Base-by-base conservation (phyloP, 1,139 yeast genomes). In the Zygotorulaspora mrakii region DNA sequence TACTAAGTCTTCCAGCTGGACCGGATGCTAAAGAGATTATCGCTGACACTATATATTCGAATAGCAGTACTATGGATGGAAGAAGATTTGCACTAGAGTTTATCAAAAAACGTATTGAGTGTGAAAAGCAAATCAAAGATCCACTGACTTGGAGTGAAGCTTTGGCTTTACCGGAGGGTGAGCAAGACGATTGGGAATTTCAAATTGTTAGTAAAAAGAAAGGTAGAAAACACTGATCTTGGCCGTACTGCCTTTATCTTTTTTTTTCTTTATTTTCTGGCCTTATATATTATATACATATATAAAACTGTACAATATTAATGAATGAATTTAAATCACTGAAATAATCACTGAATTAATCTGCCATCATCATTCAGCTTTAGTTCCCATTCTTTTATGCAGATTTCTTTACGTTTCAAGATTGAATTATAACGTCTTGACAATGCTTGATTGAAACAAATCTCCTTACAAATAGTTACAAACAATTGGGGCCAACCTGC, bases 31-130 rank as follows among this genome's bases (percentile, higher is more conserved):
- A 74, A 35, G 95, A 82, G 60, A 85, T 91, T 59, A 88, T 91
- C 58, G 82, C 95, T 3, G 98, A 91, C 61, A 86, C 96, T 10
- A 80, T 91, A 46, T 89, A 88, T 65, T 79, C 94, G 35, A 85
- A 91, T 50, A 85, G 96, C 20, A 77, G 94, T 2, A 83, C 94
- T 2, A 81, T 91, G 86, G 96, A 91, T 61, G 98, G 97, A 16
- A 79, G 96, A 60, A 74, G 95, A 49, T 91, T 89, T 69, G 95
- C 97, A 1, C 78, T 76, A 44, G 98, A 91, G 58, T 91, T 91
- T 61, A 69, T 83, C 61, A 84, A 82, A 66, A 79, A 84, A 59
- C 81, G 94, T 57, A 73, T 71, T 49, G 74, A 69, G 43, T 88
- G 85, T 37, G 95, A 86, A 59, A 75, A 67, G 46, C 72, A 70